Base-by-base conservation (phyloP, 2,329 filamentous ascomycete genomes). In the Monilinia polystroma region DNA sequence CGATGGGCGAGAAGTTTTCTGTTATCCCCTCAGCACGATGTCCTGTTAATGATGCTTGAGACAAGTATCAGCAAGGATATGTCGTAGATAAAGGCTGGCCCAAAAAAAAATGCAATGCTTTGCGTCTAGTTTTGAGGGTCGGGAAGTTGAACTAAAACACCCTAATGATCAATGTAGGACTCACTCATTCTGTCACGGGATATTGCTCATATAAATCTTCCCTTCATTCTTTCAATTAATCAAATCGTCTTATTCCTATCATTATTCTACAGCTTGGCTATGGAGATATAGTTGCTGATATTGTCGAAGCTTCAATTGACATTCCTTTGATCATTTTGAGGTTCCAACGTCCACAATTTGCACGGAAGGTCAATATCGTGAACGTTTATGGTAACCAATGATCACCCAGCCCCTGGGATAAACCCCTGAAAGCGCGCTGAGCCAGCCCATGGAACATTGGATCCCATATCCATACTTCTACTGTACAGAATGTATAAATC, bases 1-100 rank as follows among this genome's bases (percentile, higher is more conserved):
- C 72, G 66, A 73, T 70, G 49, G 73, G 72, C 38, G 70, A 70
- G 63, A 71, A 69, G 62, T 58, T 70, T 67, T 60, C 69, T 58
- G 70, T 70, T 68, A 71, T 68, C 66, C 73, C 69, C 66, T 75
- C 74, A 67, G 69, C 69, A 66, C 70, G 67, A 67, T 67, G 70
- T 58, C 72, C 71, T 68, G 69, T 69, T 68, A 69, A 69, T 68
- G 70, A 70, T 70, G 68, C 72, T 73, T 73, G 47, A 64, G 66
- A 64, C 67, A 66, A 63, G 66, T 59, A 66, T 74, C 68, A 74
- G 72, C 70, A 71, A 69, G 70, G 68, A 72, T 70, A 56, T 58
- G 56, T 49, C 29, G 47, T 26, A 53, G 29, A 65, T 38, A 59
- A 51, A n/a, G 23, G 38, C 38, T 23, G 49, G 12, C 12, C 53